Base-by-base conservation (phyloP, 176 grass and related monocot genomes). In the Neostapfia colusana region DNA sequence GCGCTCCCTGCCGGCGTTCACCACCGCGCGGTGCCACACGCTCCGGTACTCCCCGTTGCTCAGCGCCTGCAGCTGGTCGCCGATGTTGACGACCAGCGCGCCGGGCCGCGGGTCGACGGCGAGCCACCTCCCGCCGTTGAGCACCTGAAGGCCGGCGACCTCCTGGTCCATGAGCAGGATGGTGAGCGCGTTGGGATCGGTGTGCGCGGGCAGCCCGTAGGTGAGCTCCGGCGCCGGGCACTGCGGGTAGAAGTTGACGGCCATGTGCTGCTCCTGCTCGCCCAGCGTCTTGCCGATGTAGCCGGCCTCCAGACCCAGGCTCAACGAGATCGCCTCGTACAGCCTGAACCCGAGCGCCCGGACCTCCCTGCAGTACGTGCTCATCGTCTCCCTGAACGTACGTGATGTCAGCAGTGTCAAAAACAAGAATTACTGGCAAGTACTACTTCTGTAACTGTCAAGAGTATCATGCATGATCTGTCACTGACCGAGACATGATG, bases 231-330 rank as follows among this genome's bases (percentile, higher is more conserved):
- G 93, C 65, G 77, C 74, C 0, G 93, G 93, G 74, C 93, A 96
- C 75, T 48, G 79, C 2, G 93, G 93, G 71, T 96, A 96, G 89
- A 85, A 96, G 70, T 96, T 96, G 6, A 96, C 79, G 0, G 93
- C 93, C 93, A 96, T 92, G 75, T 96, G 93, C 37, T 96, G 93
- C 48, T 96, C 93, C 81, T 90, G 93, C 53, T 96, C 79, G 1
- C 93, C 93, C 24, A 96, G 20, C 26, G 81, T 83, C 18, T 73
- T 62, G 65, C 74, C 44, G 24, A 96, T 87, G 78, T 88, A 90
- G 38, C 82, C 64, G 39, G 72, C 70, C 69, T 96, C 87, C 38
- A 96, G 74, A 0, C 84, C 89, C 39, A 96, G 82, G 67, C 93
- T 88, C 86, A 77, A 54, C 17, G 93, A 89, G 76, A 96, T 87